These are phyloP conservation scores for Yamadazyma trypodendri DNA, from an alignment of 1,139 yeast species.

Conservation along the genomic window DNA sequence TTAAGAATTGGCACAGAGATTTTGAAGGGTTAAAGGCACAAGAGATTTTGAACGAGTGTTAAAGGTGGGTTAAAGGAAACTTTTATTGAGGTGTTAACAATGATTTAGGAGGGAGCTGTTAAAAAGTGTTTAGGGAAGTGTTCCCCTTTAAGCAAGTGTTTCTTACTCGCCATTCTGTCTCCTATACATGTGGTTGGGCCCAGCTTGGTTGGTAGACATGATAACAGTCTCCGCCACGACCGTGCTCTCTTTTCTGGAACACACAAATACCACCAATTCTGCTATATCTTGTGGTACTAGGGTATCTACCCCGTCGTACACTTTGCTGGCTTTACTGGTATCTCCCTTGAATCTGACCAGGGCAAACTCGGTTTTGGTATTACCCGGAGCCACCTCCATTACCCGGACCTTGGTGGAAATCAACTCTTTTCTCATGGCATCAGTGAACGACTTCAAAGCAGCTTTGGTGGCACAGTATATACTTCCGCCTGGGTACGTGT, in stretches of 20 bases:
- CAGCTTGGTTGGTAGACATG: conserved; percentile 77
- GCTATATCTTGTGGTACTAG: conserved; percentile 78
- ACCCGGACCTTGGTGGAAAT: conserved; percentile 73
- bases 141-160: too few relatives aligned
- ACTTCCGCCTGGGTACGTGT: conserved; percentile 82
- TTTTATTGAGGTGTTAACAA: too few relatives aligned
- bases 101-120: too few relatives aligned
- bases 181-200: conserved; percentile 55
- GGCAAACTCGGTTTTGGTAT: conserved; percentile 86
- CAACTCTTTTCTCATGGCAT: conserved; percentile 74
- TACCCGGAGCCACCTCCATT: conserved; percentile 84
- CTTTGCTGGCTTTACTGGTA: conserved; percentile 61
- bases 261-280: conserved; percentile 70
- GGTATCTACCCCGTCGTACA: conserved; percentile 73
- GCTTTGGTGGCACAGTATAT: conserved; percentile 90
- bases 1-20: too few relatives aligned
- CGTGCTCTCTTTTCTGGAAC: conserved; percentile 68
- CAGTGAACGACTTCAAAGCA: conserved; percentile 74
- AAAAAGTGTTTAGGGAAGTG: too few relatives aligned
- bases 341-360: conserved; percentile 76
- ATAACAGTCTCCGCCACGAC: conserved; percentile 79
- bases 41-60: too few relatives aligned
- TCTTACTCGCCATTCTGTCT: too few relatives aligned
- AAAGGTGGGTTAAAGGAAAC: too few relatives aligned
- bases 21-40: too few relatives aligned